These are phyloP conservation scores for Gossypium mustelinum DNA, from an alignment of 345 rosid genomes.

Conservation along the genomic window DNA sequence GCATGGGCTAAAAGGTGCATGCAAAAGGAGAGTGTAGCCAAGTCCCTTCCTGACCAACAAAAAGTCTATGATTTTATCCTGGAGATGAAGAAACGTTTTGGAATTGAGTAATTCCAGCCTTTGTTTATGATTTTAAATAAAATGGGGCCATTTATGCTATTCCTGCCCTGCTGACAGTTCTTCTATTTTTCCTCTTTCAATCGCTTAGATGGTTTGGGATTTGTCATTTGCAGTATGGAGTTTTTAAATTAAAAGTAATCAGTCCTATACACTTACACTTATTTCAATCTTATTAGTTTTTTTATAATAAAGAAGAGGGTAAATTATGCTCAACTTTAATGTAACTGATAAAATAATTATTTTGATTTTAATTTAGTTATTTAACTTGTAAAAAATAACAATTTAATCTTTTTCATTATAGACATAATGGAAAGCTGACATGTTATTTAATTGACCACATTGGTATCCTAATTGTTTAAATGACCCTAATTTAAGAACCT, in stretches of 20 bases:
- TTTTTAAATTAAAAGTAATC: no score
- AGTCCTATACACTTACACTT: no score
- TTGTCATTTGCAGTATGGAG: no score
- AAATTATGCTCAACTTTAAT: no score
- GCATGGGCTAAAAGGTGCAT: conserved; percentile 5
- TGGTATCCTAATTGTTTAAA: no score
- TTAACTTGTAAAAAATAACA: rapidly evolving
- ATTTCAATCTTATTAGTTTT: no score
- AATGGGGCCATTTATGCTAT: background rate
- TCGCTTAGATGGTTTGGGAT: no score
- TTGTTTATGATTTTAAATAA: background rate
- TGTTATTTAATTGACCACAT: rapidly evolving
- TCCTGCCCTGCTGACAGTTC: background rate
- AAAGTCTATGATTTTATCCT: background rate
- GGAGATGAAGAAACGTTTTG: background rate
- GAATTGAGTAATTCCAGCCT: background rate
- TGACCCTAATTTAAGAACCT: no score
- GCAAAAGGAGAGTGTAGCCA: conserved; percentile 9
- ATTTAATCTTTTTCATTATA: no score
- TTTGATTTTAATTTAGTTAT: no score
- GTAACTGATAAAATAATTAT: rapidly evolving
- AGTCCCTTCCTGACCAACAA: conserved; percentile 5
- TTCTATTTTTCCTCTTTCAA: no score
- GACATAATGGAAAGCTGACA: rapidly evolving
- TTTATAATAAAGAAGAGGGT: no score